These are phyloP conservation scores for Yamadazyma jaroonii DNA, from an alignment of 1,139 yeast species.

Conservation along the genomic window DNA sequence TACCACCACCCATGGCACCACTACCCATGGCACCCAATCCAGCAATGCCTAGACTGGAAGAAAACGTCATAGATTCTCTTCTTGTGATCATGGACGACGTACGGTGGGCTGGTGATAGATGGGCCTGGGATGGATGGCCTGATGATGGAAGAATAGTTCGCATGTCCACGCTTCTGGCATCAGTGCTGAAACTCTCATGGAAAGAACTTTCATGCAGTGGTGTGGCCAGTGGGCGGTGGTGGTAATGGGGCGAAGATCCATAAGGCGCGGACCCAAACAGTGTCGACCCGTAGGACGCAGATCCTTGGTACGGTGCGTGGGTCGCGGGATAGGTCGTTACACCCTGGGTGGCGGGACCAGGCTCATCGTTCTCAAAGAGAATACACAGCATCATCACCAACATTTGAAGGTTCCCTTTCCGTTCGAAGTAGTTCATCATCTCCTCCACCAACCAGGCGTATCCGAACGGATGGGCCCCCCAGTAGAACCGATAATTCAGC, in stretches of 20 bases:
- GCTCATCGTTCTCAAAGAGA: conserved; percentile 36
- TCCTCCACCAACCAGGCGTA: conserved; percentile 68
- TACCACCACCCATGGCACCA: no score
- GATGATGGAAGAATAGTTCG: no score
- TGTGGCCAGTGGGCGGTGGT: conserved; percentile 23
- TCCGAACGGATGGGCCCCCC: conserved; percentile 88
- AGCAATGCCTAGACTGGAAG: no score
- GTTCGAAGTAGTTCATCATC: conserved; percentile 64
- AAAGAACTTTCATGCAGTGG: conserved; percentile 10
- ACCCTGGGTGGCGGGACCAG: no score
- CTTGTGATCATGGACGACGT: conserved; percentile 22
- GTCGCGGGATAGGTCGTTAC: no score
- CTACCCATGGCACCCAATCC: no score
- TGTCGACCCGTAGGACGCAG: no score
- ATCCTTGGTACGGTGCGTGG: no score
- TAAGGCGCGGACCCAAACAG: no score
- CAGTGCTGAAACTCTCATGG: conserved; percentile 13
- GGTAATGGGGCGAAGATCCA: conserved; percentile 22
- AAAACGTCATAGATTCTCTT: conserved; percentile 14
- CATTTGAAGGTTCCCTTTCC: conserved; percentile 75
- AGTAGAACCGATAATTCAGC: conserved; percentile 41
- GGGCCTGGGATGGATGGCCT: no score
- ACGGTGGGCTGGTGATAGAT: no score
- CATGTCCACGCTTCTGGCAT: conserved; percentile 1
- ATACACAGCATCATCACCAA: conserved; percentile 85